Base-by-base conservation (phyloP, 1,139 yeast genomes). In the Arxiozyma slooffiae region DNA sequence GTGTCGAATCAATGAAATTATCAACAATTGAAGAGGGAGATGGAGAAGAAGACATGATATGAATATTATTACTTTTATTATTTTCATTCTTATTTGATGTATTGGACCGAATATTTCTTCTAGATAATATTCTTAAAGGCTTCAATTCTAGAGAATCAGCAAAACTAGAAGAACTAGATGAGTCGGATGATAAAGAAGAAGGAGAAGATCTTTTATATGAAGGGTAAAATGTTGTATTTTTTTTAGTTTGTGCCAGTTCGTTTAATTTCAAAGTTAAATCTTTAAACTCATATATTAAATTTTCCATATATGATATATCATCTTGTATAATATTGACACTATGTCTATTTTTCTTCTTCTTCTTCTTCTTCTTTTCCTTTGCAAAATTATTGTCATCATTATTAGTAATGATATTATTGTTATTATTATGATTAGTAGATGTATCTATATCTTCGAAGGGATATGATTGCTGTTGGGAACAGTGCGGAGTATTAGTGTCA, bases 71-170 rank as follows among this genome's bases (percentile, higher is more conserved):
- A 11, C 5, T 11, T 11, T 16, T n/a, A n/a, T n/a, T n/a, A n/a
- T n/a, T 30, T 30, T 38, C n/a, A 38, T 38, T 20, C 20, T 18
- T 4, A 3, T 4, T 6, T 8, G 4, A 20, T 6, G 23, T 4
- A 6, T 24, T 36, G 34, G 8, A 8, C n/a, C 9, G 17, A 2
- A 38, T 6, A 38, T 44, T 47, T 21, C 39, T 37, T 30, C 61
- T 57, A 37, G 59, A 58, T 9, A 53, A 60, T 42, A 60, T 60
- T 53, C 58, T 66, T 52, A 55, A 57, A 39, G 64, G 68, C 53
- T 56, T 64, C 47, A 57, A 63, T 47, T 55, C 63, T 50, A 56
- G 66, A 37, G 60, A 67, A 47, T 50, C 62, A 22, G 51, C 41
- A 47, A 56, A 49, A 38, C 54, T 50, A 11, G 49, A 50, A 7